Conservation (phyloP, 2,329 filamentous ascomycete species). For the Trichophyton mentagrophytes region DNA sequence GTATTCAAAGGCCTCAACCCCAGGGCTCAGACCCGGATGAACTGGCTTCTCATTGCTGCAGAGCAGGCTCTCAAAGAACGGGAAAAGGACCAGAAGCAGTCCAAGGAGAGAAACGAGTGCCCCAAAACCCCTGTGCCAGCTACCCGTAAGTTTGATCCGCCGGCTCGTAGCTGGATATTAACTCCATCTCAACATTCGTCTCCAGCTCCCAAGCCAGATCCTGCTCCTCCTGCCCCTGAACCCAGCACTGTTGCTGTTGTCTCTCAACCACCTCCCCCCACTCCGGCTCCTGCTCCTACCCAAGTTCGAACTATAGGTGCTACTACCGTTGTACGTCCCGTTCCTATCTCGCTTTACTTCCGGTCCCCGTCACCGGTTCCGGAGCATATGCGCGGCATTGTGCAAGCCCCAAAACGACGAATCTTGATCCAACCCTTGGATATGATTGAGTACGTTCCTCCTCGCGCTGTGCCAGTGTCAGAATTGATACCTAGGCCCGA, state of each 20-base stretch:
- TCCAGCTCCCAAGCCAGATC: background rate
- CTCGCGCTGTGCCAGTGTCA: background rate
- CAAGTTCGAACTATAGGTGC: background rate
- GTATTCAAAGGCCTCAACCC: conserved; percentile 3
- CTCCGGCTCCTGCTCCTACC: background rate
- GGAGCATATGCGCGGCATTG: background rate
- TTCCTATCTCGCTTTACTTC: no score
- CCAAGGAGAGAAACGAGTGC: background rate
- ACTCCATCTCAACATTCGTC: background rate
- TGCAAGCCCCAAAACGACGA: background rate
- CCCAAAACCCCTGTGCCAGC: background rate
- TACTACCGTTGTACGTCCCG: background rate
- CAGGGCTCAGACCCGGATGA: conserved; percentile 3
- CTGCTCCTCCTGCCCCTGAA: background rate
- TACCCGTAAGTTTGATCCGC: background rate
- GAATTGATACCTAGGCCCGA: background rate
- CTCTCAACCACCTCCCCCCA: background rate
- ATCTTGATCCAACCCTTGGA: background rate
- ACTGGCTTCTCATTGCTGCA: conserved; percentile 6
- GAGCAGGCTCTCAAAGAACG: background rate
- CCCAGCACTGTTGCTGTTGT: no score
- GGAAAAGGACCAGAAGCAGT: background rate
- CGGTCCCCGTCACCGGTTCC: no score
- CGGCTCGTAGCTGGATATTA: background rate
- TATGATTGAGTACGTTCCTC: background rate